Base-by-base conservation (phyloP, 805 yeast genomes). In the Barnettozyma vustinii region DNA sequence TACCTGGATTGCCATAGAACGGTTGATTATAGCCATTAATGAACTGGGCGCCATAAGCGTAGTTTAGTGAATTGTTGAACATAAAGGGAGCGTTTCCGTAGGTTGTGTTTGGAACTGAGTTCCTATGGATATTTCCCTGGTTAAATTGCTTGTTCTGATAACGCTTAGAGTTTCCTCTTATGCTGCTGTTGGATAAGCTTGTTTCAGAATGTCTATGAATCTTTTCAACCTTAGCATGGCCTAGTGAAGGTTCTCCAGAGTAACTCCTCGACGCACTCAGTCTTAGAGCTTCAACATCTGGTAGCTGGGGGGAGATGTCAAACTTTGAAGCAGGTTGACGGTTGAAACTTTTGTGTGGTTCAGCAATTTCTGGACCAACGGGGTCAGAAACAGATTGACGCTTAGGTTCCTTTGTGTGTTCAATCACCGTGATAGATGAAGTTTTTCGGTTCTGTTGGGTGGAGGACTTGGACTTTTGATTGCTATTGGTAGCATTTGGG, bases 181-280 rank as follows among this genome's bases (percentile, higher is more conserved):
- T 48, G 18, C 37, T 44, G 33, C 47, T 48, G 23, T 43, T 47
- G 19, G 42, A 35, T 10, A 35, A 19, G 40, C 45, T 51, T 16
- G 60, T 55, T 25, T 57, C 59, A 41, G 62, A 57, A 41, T 55
- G 54, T 51, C 62, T 53, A 40, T 54, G 57, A 16, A 32, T 44
- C 35, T 47, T 52, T 25, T 42, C 27, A 5, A 23, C 7, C 9
- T 23, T 39, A 9, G 30, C 9, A 30, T 30, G n/a, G 33, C 8
- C 12, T 5, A 30, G 5, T 30, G 33, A 30, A 15, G 5, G 16
- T 15, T 30, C 33, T 30, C 33, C 33, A 13, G 33, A 30, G 33
- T 30, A 9, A 30, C n/a, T 15, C 33, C 16, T 30, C 3, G 33
- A 30, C 4, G 16, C 37, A 23, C 33, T 15, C 39, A 36, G 21